Evolutionary conservation across 345 rosid species (phyloP).

Genomic region (Excoecaria cochinchinensis): DNA sequence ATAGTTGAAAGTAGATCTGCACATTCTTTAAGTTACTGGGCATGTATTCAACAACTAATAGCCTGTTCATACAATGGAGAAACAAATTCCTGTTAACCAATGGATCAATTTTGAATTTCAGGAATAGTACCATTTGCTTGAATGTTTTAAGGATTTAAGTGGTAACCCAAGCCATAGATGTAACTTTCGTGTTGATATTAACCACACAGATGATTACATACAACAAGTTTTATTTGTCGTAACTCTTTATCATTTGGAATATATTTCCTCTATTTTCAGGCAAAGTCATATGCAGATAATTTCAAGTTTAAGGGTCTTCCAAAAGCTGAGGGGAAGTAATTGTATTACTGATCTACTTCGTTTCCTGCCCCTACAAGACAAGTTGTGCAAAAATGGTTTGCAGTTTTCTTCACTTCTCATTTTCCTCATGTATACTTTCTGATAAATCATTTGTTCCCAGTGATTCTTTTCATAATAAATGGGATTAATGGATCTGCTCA

Average conservation of each 20-base stretch:
- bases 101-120: not conserved
- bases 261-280: conserved; percentile 18
- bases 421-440: conserved; percentile 15
- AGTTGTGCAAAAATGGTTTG: conserved; percentile 10
- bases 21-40: not conserved
- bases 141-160: not conserved
- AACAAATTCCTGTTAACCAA: not conserved
- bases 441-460: not conserved
- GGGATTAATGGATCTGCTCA: not conserved
- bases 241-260: not conserved
- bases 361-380: conserved; percentile 2
- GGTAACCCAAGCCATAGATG: not conserved
- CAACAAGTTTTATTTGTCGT: not conserved
- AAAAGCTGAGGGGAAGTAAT: conserved; percentile 37
- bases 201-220: too few relatives aligned
- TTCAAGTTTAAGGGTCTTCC: conserved; percentile 33
- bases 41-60: not conserved
- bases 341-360: not conserved
- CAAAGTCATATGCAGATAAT: conserved; percentile 31
- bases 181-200: not conserved
- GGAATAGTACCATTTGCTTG: not conserved
- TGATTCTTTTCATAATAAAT: conserved; percentile 15
- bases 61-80: too few relatives aligned
- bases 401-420: conserved; percentile 18
- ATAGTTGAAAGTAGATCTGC: not conserved